Percentiles rank a stretch among this genome's conserved stretches.
These are phyloP conservation scores for Suhomyces taliae DNA, from an alignment of 1,139 yeast species.

Conservation along the genomic window DNA sequence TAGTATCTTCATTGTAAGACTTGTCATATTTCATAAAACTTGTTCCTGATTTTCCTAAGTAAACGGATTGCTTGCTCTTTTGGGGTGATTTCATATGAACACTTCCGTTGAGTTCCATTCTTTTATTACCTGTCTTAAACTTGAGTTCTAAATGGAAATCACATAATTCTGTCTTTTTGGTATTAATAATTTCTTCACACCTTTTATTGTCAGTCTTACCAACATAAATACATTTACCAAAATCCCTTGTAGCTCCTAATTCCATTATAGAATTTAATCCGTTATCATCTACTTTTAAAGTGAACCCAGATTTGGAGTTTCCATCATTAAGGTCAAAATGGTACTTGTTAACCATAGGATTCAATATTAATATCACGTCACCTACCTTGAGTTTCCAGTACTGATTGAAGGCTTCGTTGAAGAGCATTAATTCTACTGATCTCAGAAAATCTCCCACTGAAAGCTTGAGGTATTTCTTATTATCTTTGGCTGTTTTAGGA, in stretches of 20 bases:
- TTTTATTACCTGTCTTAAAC: conserved; percentile 50
- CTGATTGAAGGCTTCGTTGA: conserved; percentile 65
- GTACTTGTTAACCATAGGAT: conserved; percentile 56
- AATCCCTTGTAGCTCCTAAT: conserved; percentile 69
- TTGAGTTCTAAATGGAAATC: conserved; percentile 68
- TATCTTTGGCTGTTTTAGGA: conserved; percentile 45
- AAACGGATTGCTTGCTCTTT: conserved; percentile 25
- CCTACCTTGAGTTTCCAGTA: conserved; percentile 77
- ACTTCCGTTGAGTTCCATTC: conserved; percentile 76
- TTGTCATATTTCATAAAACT: conserved; percentile 11
- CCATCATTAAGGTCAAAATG: conserved; percentile 11
- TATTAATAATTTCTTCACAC: conserved; percentile 65
- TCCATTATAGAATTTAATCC: conserved; percentile 57
- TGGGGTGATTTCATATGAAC: conserved; percentile 45
- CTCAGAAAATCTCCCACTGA: conserved; percentile 65
- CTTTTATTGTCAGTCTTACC: conserved; percentile 39
- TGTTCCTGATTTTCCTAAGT: conserved; percentile 12
- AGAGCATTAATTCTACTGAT: conserved; percentile 60
- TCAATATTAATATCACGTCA: conserved; percentile 68
- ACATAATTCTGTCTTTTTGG: conserved; percentile 55
- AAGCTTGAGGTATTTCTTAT: conserved; percentile 56
- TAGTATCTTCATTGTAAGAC: conserved; percentile 29
- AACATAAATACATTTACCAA: conserved; percentile 64
- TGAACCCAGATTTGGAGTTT: conserved; percentile 45
- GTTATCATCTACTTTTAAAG: conserved; percentile 54